Evolutionary conservation across 768 basidiomycete genomes (phyloP), one percentile per base, ranked within the genome.

Genomic region (Fomitopsis serialis): DNA sequence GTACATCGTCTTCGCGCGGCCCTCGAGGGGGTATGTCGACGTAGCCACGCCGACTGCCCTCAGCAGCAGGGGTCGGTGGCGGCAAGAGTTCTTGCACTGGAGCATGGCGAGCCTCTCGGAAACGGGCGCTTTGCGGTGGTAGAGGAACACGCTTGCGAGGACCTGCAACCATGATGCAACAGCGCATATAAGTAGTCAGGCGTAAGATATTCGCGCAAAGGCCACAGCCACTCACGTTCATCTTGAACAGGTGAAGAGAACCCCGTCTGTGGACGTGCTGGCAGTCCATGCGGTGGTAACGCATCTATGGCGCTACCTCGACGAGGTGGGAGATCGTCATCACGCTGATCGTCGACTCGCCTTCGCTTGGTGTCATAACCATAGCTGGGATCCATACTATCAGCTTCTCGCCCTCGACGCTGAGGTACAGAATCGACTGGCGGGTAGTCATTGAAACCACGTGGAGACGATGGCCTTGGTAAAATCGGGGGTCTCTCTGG

Each of bases 61-160:
- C 37, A 32, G 37, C 21, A 32, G 45, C 10, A 5, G 50, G 19
- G 9, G 25, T 23, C 4, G 24, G 27, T 22, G 51, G 48, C 35
- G 57, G 27, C 46, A 50, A 43, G 6, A 46, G 24, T 42, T 9
- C 36, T 43, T 40, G 27, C 9, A 17, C 2, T 17, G 23, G 42
- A 27, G 15, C 34, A 13, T 19, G 32, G 35, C 44, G 27, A 10
- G 25, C 54, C 45, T 37, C 49, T 19, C 25, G 44, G 48, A 44
- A 45, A 7, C 70, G 68, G 19, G 66, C 61, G 4, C 61, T 57
- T 61, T 80, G 78, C 11, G 78, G 72, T 2, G 77, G 77, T 11
- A 80, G 65, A 0, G 78, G 78, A 1, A 56, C 61, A 49, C 78
- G 68, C 56, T 66, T 72, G 15, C 69, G 74, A 64, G 63, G 50